phyloP scores from a whole-genome alignment of 2,329 filamentous ascomycete genomes.

The Chrysosporium queenslandicum region DNA sequence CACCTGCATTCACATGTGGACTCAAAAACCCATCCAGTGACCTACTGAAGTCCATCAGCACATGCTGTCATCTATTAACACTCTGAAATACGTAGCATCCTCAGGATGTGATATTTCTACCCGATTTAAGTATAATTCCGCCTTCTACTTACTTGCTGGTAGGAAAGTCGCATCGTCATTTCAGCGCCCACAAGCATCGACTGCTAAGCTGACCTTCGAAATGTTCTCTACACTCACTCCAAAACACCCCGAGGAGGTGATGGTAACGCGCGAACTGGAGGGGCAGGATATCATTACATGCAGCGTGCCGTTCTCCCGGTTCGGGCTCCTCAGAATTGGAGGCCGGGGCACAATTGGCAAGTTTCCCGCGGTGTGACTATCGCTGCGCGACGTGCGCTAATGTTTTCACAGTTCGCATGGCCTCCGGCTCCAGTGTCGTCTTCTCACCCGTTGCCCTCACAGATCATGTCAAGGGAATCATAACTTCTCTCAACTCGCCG shows the following conservation, averaged over 20 bases:
- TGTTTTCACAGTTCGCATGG: conserved; percentile 56
- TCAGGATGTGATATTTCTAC: conserved; percentile 14
- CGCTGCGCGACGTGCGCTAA: not conserved
- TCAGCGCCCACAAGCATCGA: not conserved
- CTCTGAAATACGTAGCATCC: conserved; percentile 4
- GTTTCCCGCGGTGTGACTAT: conserved; percentile 18
- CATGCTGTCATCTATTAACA: not conserved
- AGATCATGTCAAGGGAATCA: conserved; percentile 54
- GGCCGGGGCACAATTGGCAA: conserved; percentile 76
- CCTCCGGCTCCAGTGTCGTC: conserved; percentile 67
- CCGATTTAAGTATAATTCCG: conserved; percentile 6
- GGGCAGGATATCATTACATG: conserved; percentile 57
- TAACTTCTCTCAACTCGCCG: conserved; percentile 54
- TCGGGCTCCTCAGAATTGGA: conserved; percentile 70
- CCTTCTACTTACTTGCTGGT: not conserved
- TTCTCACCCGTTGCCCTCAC: conserved; percentile 89
- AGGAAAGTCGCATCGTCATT: not conserved
- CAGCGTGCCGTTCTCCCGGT: conserved; percentile 67
- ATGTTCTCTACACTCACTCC: conserved; percentile 60
- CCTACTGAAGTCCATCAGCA: not conserved
- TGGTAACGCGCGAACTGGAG: conserved; percentile 73
- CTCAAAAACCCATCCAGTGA: not conserved
- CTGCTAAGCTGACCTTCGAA: conserved; percentile 12
- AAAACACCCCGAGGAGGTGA: conserved; percentile 64
- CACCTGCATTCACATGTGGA: too few species aligned